Conservation (phyloP, 208 protist species). For the Porcisia deanei region DNA sequence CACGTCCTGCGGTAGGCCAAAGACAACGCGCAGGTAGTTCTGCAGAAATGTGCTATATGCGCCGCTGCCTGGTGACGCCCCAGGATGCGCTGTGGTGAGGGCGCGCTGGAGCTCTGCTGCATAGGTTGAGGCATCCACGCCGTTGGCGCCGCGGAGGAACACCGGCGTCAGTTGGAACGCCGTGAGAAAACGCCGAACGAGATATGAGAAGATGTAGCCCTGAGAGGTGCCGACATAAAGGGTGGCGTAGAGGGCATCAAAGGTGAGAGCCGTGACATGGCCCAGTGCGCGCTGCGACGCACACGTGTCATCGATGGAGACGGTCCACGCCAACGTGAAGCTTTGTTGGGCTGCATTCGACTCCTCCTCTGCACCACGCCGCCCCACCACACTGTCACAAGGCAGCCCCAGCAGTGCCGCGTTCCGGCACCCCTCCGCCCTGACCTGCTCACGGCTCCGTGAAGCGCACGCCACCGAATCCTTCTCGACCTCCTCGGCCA, state of each 20-base stretch:
- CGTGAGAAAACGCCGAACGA: slow-evolving; percentile 62
- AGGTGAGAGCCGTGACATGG: slow-evolving; percentile 47
- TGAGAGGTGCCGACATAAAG: slow-evolving; percentile 77
- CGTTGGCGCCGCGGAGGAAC: slow-evolving; percentile 25
- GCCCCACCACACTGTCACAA: neutral
- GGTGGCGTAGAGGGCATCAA: slow-evolving; percentile 56
- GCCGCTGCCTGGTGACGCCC: neutral
- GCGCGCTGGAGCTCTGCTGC: slow-evolving; percentile 35
- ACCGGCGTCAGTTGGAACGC: slow-evolving; percentile 67
- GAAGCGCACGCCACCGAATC: slow-evolving; percentile 21
- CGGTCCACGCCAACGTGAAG: slow-evolving; percentile 31
- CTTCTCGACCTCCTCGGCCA: slow-evolving; percentile 41
- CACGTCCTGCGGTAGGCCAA: slow-evolving; percentile 1
- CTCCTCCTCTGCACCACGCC: neutral
- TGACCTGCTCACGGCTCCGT: neutral
- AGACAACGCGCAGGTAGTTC: slow-evolving; percentile 23
- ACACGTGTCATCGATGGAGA: slow-evolving; percentile 25
- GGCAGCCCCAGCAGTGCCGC: neutral
- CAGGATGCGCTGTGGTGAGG: neutral
- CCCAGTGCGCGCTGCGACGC: slow-evolving; percentile 36
- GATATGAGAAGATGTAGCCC: slow-evolving; percentile 68
- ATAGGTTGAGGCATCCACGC: slow-evolving; percentile 35
- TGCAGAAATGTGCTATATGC: neutral
- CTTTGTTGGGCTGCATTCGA: neutral
- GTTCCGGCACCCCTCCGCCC: neutral